Evolutionary conservation across 305 asterid genomes (phyloP), one percentile per base, ranked within the genome.

Genomic region (Galium porrigens): DNA sequence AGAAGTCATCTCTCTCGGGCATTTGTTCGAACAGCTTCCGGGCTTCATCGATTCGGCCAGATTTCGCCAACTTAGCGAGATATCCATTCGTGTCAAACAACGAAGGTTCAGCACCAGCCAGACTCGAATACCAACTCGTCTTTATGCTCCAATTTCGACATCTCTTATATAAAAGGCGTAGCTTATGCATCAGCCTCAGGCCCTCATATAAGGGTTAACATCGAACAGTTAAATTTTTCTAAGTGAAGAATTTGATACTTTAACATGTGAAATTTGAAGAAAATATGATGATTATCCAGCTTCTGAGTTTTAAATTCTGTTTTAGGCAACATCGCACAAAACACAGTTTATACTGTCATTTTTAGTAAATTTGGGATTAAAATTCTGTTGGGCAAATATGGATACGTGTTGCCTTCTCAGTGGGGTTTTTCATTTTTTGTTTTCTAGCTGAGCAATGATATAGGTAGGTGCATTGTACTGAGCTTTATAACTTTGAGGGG

Each of bases 1-100:
- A 77, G 58, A 78, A 82, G 64, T 78, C 88, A 61, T 90, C 95
- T 64, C 79, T 74, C 12, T 77, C 66, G n/a, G 90, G 81, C 89
- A 87, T 84, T 80, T 73, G 72, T 57, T 84, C 95, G 30, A 87
- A 87, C 88, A 87, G 36, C 30, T 77, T 72, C 22, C 83, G 68
- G 6, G 95, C 97, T 42, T 80, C 89, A 64, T 83, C 82, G 22
- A 76, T 46, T 36, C 58, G 78, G 3, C 87, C 81, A 12, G 61
- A 65, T 64, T 79, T 82, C 0, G 76, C 67, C 29, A 81, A 20
- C 25, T 63, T 76, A 8, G 66, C 51, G 59, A 90, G 58, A 57
- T 52, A 54, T 55, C 69, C 70, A 61, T 89, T 89, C 18, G 73
- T 70, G 33, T 75, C 74, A 41, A 79, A 2, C 12, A 86, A 52